Percentiles rank a stretch among this genome's conserved stretches.
phyloP scores from a whole-genome alignment of 192 early-diverging fungal species.

The Rhizophagus prolifer region DNA sequence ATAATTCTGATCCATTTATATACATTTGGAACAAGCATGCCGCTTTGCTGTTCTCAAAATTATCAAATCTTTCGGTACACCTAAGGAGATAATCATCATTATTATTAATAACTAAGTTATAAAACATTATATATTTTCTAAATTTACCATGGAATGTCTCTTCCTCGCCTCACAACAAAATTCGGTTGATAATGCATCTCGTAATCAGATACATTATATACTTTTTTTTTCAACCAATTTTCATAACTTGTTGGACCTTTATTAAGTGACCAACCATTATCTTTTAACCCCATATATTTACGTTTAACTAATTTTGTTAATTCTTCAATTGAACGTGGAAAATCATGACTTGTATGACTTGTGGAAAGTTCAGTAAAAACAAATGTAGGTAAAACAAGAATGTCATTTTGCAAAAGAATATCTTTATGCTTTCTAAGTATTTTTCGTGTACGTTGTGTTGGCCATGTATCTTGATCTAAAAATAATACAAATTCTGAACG shows the following conservation, averaged over 20 bases:
- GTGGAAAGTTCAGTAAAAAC: constrained; percentile 33
- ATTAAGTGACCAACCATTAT: constrained; percentile 54
- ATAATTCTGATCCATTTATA: constrained; percentile 52
- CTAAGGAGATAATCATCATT: constrained; percentile 22
- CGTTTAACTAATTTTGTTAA: neutral
- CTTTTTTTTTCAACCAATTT: constrained; percentile 40
- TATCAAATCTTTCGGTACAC: constrained; percentile 50
- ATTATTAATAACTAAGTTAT: neutral
- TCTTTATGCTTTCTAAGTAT: constrained; percentile 22
- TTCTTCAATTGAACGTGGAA: neutral
- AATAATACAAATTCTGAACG: constrained; percentile 49
- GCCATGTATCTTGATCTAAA: constrained; percentile 45
- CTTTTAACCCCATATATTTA: constrained; percentile 23
- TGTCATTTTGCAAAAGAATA: constrained; percentile 37
- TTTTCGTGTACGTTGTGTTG: constrained; percentile 40
- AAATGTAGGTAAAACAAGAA: constrained; percentile 56
- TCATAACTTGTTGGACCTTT: constrained; percentile 51
- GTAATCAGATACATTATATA: constrained; percentile 49
- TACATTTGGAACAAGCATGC: constrained; percentile 55
- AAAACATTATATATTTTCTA: neutral
- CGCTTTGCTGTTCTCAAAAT: constrained; percentile 54
- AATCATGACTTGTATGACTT: neutral
- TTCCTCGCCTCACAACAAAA: constrained; percentile 47
- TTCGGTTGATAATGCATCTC: constrained; percentile 57
- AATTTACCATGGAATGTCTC: constrained; percentile 40